These are phyloP conservation scores for Hemileia vastatrix DNA, from an alignment of 1,284 basidiomycete genomes.

Conservation along the genomic window DNA sequence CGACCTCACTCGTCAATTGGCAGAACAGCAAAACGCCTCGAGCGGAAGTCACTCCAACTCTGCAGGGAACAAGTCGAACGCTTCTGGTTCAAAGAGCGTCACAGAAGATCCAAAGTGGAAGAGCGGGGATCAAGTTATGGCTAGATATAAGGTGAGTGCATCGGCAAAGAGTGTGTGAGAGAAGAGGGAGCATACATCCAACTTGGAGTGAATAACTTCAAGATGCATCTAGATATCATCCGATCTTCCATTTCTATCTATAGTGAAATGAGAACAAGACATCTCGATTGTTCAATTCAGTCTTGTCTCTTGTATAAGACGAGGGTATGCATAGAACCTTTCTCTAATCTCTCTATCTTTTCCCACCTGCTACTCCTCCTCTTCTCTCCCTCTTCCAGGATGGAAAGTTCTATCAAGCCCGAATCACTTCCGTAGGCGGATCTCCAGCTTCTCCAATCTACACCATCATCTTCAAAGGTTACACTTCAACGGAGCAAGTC, in stretches of 20 bases:
- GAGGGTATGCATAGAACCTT: slow-evolving; percentile 87
- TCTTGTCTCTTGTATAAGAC: slow-evolving; percentile 47
- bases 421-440: slow-evolving; percentile 76
- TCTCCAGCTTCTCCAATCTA: slow-evolving; percentile 76
- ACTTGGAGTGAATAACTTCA: no score
- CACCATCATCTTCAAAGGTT: slow-evolving; percentile 87
- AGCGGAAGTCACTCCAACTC: slow-evolving; percentile 33
- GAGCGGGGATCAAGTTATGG: slow-evolving; percentile 14
- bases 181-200: no score
- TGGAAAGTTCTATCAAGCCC: slow-evolving; percentile 79
- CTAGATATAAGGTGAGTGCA: slow-evolving; percentile 14
- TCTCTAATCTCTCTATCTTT: slow-evolving; percentile 40
- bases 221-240: no score
- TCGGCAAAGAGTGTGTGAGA: no score
- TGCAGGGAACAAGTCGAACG: slow-evolving; percentile 55
- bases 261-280: no score
- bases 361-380: not conserved
- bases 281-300: no score
- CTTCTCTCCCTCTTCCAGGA: slow-evolving; percentile 48
- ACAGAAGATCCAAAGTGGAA: not conserved
- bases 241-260: no score
- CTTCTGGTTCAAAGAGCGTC: slow-evolving; percentile 50
- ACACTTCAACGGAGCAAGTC: slow-evolving; percentile 82
- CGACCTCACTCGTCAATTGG: slow-evolving; percentile 64
- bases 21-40: slow-evolving; percentile 58